These are phyloP conservation scores for Ailanthus altissimus DNA, from an alignment of 345 rosid species.

Conservation along the genomic window DNA sequence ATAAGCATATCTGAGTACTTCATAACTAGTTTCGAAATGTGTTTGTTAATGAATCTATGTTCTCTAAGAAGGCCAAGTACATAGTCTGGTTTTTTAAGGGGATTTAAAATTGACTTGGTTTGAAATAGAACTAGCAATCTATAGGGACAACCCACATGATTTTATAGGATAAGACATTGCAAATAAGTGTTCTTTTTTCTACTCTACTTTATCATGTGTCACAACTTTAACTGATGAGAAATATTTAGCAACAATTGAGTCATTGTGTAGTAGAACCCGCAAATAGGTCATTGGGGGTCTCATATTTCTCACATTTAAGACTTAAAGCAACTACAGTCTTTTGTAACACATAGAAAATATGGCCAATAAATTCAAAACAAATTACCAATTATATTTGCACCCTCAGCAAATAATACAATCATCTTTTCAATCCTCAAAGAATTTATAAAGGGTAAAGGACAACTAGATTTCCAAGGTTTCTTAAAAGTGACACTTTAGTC, in stretches of 20 bases:
- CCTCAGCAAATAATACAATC: too few species aligned
- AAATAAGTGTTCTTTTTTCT: constrained; percentile 6
- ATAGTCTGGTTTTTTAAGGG: constrained; percentile 27
- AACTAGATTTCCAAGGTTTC: too few species aligned
- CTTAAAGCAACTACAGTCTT: too few species aligned
- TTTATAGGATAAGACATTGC: constrained; percentile 31
- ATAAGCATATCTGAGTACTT: not conserved
- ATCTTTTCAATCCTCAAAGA: too few species aligned
- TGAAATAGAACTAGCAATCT: constrained; percentile 29
- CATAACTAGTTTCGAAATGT: constrained; percentile 11
- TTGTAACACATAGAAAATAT: too few species aligned
- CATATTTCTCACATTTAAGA: not conserved
- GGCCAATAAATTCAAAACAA: too few species aligned
- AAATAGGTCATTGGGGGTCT: not conserved
- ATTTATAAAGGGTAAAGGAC: too few species aligned
- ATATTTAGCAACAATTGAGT: too few species aligned
- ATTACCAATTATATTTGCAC: too few species aligned
- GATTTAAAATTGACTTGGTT: constrained; percentile 22
- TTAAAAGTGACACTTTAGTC: too few species aligned
- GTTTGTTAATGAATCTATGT: constrained; percentile 31
- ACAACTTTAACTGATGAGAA: not conserved
- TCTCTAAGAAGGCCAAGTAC: constrained; percentile 28
- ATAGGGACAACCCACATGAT: constrained; percentile 30
- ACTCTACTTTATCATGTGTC: not conserved
- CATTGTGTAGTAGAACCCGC: not conserved